phyloP scores from a whole-genome alignment of 1,284 basidiomycete genomes.

The Agaricales sp. region DNA sequence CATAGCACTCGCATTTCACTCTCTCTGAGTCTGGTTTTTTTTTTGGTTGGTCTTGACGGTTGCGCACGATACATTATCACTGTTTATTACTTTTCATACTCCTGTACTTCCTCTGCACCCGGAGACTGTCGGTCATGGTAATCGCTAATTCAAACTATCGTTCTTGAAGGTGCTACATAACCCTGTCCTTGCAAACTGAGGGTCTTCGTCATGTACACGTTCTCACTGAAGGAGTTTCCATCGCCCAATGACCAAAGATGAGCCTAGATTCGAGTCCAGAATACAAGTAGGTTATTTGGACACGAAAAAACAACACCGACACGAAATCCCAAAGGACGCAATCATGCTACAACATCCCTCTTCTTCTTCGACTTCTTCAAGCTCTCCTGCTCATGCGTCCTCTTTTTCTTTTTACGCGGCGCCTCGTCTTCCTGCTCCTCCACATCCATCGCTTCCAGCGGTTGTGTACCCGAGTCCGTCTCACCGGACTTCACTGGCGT shows the following conservation, averaged over 20 bases:
- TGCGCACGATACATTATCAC: not conserved
- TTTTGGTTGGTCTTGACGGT: constrained; percentile 4
- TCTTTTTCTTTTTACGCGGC: constrained; percentile 22
- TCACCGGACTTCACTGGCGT: constrained; percentile 11
- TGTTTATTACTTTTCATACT: not conserved
- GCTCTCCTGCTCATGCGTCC: constrained; percentile 28
- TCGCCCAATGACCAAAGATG: too few species aligned
- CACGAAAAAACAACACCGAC: too few species aligned
- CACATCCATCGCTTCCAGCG: constrained; percentile 13
- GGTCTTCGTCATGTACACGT: too few species aligned
- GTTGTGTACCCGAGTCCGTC: constrained; percentile 1
- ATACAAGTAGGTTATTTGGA: too few species aligned
- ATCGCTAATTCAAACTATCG: not conserved
- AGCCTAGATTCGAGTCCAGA: too few species aligned
- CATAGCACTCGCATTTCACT: constrained; percentile 12
- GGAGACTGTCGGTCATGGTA: not conserved
- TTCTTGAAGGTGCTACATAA: too few species aligned
- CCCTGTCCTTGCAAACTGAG: too few species aligned
- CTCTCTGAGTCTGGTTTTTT: constrained; percentile 3
- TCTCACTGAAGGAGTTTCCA: too few species aligned
- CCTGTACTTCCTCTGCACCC: not conserved
- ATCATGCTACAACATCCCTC: constrained; percentile 15
- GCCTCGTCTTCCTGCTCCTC: constrained; percentile 13
- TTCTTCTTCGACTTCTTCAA: constrained; percentile 34
- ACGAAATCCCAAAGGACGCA: constrained; percentile 9